Percentiles rank a stretch among this genome's conserved stretches.
Evolutionary conservation across 176 grass and related monocot genomes (phyloP).

Genomic region (maize (Zea mays)): Zm-B73-REFERENCE-NAM-5.0 NC_050102.1:141577501-141578000

Average conservation of each 20-base stretch:
- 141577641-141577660: neutral
- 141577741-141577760: too few species aligned
- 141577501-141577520: neutral
- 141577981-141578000: slow-evolving; percentile 2
- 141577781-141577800: neutral
- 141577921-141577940: neutral
- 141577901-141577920: neutral
- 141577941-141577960: slow-evolving; percentile 18
- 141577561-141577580: neutral
- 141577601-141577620: neutral
- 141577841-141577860: too few species aligned
- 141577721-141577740: neutral
- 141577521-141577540: neutral
- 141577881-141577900: neutral
- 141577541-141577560: neutral
- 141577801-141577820: too few species aligned
- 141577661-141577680: neutral
- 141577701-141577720: neutral
- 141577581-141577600: neutral
- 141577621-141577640: neutral
- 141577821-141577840: too few species aligned
- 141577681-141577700: neutral
- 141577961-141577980: neutral
- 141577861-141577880: neutral
- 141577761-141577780: neutral